These are phyloP conservation scores for Epithemia pelagica DNA, from an alignment of 108 stramenopile species.

Conservation along the genomic window DNA sequence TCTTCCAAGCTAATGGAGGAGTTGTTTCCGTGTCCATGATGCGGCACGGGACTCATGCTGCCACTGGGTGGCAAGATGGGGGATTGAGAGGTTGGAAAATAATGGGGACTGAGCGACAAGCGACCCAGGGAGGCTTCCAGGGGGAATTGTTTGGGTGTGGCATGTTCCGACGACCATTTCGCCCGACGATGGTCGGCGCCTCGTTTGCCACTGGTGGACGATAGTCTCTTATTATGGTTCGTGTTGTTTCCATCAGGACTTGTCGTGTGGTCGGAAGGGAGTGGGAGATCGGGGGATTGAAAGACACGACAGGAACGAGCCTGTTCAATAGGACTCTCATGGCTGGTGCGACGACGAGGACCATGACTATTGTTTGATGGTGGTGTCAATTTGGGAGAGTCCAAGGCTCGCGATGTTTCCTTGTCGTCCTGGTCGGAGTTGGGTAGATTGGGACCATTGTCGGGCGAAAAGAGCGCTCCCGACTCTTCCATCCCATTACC, in stretches of 20 bases:
- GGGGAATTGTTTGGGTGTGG: background rate
- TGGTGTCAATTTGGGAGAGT: background rate
- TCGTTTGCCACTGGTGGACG: constrained; percentile 7
- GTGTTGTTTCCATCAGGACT: background rate
- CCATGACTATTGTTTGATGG: background rate
- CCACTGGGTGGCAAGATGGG: background rate
- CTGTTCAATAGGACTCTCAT: constrained; percentile 5
- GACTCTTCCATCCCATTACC: background rate
- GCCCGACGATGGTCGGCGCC: constrained; percentile 1
- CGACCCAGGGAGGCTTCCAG: background rate
- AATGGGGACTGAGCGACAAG: background rate
- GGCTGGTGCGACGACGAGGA: no score
- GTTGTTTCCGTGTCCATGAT: background rate
- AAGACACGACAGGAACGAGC: background rate
- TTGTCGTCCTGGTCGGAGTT: background rate
- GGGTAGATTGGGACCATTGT: background rate
- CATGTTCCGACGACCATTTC: background rate
- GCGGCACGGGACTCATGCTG: no score
- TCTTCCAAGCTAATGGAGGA: background rate
- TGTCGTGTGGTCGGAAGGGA: no score
- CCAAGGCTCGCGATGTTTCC: background rate
- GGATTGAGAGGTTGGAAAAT: background rate
- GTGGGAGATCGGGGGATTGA: constrained; percentile 1
- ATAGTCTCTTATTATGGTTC: background rate
- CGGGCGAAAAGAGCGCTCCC: background rate